Percentiles rank a stretch among this genome's conserved stretches.
Conservation (phyloP, 2,329 filamentous ascomycete species). For the Hypoxylon sp. region DNA sequence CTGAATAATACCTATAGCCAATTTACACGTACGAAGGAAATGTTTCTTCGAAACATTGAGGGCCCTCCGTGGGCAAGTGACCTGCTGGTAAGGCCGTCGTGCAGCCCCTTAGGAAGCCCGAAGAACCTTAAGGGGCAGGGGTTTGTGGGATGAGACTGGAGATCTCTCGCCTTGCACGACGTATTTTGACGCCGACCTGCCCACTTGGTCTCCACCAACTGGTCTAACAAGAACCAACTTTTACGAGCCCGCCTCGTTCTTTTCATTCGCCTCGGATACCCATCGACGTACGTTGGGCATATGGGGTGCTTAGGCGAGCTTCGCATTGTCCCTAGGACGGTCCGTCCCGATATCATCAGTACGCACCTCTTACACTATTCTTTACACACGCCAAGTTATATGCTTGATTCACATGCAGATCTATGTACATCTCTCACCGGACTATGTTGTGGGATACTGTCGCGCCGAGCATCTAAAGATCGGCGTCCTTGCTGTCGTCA, state of each 20-base stretch:
- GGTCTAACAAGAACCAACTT: constrained; percentile 14
- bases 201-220: constrained; percentile 38
- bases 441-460: constrained; percentile 12
- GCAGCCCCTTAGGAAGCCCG: constrained; percentile 37
- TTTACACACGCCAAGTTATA: constrained; percentile 28
- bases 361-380: constrained; percentile 9
- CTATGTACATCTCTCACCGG: constrained; percentile 37
- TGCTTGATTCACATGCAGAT: constrained; percentile 30
- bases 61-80: constrained; percentile 30
- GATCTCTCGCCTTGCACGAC: constrained; percentile 19
- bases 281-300: constrained; percentile 25
- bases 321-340: constrained; percentile 24
- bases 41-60: constrained; percentile 22
- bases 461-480: constrained; percentile 20
- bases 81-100: constrained; percentile 39
- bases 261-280: constrained; percentile 18
- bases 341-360: constrained; percentile 21
- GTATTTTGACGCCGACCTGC: constrained; percentile 24
- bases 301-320: constrained; percentile 22
- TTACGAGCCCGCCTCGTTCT: constrained; percentile 22
- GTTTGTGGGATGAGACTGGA: constrained; percentile 20
- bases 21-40: constrained; percentile 38
- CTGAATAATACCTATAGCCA: constrained; percentile 35
- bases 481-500: constrained; percentile 13
- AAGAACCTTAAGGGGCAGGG: constrained; percentile 25